Evolutionary conservation across 2,329 filamentous ascomycete species (phyloP), one percentile per base, ranked within the genome.

Genomic region (Aspergillus uvarum): DNA sequence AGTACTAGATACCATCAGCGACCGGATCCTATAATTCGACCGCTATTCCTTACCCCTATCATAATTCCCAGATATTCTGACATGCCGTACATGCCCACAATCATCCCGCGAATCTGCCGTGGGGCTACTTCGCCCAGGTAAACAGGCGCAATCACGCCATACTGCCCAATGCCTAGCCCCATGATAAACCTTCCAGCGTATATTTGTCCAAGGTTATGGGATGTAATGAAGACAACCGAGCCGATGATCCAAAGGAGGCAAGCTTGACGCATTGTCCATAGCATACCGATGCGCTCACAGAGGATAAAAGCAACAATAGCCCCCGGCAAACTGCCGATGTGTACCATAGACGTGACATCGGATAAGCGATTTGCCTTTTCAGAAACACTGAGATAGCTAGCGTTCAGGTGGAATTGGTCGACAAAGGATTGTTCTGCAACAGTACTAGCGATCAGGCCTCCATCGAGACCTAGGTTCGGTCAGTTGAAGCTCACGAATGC

Each of bases 111-210:
- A 68, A 88, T 83, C 14, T 82, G 77, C 0, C 85, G 85, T 1
- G 92, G 92, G 0, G 92, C 87, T 22, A 96, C 83, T 75, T 96
- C 93, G 51, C 90, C 91, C 69, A 97, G 92, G 79, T 96, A 96
- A 8, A 96, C 83, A 0, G 93, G 93, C 1, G 93, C 91, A 29
- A 96, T 89, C 24, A 96, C 92, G 0, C 92, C 92, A 1, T 91
- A 86, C 32, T 73, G 66, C 6, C 73, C 72, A 35, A 73, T 69
- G 2, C 73, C 73, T 3, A 76, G 54, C 2, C 73, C 73, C 54
- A 70, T 68, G 11, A 76, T 66, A 42, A 74, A 72, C 4, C 72
- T 65, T 7, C 71, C 73, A 2, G 69, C 70, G 29, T 74, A 74
- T 7, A 74, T 63, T 48, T 68, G 65, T 5, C 67, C 68, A 22